These are phyloP conservation scores for Hypericum androsaemum DNA, from an alignment of 345 rosid species.

Conservation along the genomic window DNA sequence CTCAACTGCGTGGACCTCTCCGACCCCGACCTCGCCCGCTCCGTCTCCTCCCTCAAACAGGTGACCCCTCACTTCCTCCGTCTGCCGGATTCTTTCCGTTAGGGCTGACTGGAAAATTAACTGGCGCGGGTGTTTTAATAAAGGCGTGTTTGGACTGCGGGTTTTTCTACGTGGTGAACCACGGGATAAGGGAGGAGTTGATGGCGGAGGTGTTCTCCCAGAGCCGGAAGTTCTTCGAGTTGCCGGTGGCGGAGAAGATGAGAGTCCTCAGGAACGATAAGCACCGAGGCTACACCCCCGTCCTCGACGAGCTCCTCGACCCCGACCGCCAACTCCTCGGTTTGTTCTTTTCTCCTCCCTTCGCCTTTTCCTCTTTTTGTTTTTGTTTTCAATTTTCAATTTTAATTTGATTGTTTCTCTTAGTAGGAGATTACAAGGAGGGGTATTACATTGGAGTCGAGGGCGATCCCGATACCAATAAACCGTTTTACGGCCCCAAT, in stretches of 20 bases:
- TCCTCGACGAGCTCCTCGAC: slow-evolving; percentile 59
- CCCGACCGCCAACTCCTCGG: slow-evolving; percentile 55
- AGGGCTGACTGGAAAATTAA: no score
- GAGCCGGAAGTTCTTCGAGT: slow-evolving; percentile 50
- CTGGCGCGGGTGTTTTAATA: no score
- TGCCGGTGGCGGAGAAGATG: slow-evolving; percentile 57
- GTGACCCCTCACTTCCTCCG: slow-evolving; percentile 8
- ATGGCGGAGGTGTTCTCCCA: slow-evolving; percentile 50
- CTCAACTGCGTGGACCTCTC: slow-evolving; percentile 63
- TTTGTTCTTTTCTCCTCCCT: slow-evolving; percentile 13
- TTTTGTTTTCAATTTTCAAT: not conserved
- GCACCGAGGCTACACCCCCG: slow-evolving; percentile 68
- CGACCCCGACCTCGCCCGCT: slow-evolving; percentile 19
- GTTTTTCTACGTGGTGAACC: slow-evolving; percentile 74
- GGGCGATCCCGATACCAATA: slow-evolving; percentile 48
- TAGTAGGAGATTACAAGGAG: slow-evolving; percentile 82
- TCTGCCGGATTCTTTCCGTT: not conserved
- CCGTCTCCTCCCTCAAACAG: slow-evolving; percentile 55
- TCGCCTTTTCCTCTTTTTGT: no score
- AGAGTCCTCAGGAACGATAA: slow-evolving; percentile 59
- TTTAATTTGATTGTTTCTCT: slow-evolving; percentile 3
- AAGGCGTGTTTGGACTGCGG: slow-evolving; percentile 81
- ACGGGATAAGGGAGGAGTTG: slow-evolving; percentile 58
- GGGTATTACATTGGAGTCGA: slow-evolving; percentile 75
- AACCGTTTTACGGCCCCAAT: slow-evolving; percentile 76